A percentile compares a stretch with the other conserved stretches of the same genome.
Conservation (phyloP, 2,329 filamentous ascomycete genomes). For the Thielaviopsis populi region DNA sequence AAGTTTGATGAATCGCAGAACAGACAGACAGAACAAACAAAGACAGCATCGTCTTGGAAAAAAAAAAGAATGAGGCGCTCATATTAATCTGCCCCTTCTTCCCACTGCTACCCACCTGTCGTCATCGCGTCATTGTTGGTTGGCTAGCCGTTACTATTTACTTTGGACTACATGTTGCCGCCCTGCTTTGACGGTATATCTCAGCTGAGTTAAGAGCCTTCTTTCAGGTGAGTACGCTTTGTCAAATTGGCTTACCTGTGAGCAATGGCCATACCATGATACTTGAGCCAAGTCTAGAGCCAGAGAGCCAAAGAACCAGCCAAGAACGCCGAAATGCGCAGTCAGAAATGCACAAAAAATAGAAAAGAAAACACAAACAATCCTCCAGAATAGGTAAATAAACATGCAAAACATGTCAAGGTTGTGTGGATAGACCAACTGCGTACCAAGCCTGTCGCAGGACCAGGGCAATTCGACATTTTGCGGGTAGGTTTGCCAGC, state of each 20-base stretch:
- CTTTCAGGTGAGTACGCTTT: slow-evolving; percentile 6
- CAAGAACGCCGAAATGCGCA: not conserved
- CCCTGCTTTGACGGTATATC: not conserved
- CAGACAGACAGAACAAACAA: no score
- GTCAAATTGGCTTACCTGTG: not conserved
- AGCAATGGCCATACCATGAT: not conserved
- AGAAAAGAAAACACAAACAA: not conserved
- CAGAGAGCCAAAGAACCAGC: not conserved
- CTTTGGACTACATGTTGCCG: not conserved
- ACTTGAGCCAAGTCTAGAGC: not conserved
- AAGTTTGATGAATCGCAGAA: no score
- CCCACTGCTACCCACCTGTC: not conserved
- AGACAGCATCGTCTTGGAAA: no score
- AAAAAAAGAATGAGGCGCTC: no score
- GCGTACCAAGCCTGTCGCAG: not conserved
- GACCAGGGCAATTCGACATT: not conserved
- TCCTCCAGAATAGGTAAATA: not conserved
- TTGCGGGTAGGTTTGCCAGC: not conserved
- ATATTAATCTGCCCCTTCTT: no score
- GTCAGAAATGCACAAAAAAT: not conserved
- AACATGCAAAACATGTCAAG: not conserved
- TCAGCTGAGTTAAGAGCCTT: not conserved
- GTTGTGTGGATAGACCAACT: not conserved
- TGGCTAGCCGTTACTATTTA: not conserved
- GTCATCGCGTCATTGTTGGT: not conserved